These are phyloP conservation scores for Chlamydomonas sp. DNA, from an alignment of 139 green algal species.

Conservation along the genomic window DNA sequence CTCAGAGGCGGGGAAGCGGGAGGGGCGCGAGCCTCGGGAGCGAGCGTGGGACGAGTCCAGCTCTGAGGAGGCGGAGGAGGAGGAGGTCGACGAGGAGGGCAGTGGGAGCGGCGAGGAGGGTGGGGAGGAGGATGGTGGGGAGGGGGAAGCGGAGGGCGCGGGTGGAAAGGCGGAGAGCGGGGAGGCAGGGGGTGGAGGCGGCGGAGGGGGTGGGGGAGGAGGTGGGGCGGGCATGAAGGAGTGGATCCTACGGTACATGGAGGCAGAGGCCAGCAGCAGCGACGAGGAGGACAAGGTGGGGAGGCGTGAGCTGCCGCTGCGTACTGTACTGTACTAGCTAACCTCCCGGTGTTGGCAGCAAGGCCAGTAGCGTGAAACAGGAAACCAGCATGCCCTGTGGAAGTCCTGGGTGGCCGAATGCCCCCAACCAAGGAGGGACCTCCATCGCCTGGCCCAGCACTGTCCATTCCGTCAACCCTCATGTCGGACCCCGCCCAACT, in stretches of 20 bases:
- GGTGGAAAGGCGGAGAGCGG: constrained; percentile 21
- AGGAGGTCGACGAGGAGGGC: background rate
- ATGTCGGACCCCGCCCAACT: too few species aligned
- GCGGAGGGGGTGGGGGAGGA: background rate
- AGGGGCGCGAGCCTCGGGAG: too few species aligned
- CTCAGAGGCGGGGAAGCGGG: background rate
- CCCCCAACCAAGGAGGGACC: background rate
- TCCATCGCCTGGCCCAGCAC: background rate
- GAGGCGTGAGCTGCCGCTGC: background rate
- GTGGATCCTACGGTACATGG: constrained; percentile 81
- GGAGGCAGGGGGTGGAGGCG: background rate
- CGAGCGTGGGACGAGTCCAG: too few species aligned
- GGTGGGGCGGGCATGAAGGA: constrained; percentile 50
- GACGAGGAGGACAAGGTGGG: constrained; percentile 39
- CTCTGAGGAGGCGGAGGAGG: background rate
- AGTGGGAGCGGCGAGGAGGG: background rate
- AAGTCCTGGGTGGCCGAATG: background rate
- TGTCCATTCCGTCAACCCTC: too few species aligned
- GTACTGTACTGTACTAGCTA: too few species aligned
- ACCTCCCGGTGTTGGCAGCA: too few species aligned
- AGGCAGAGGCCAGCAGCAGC: constrained; percentile 38
- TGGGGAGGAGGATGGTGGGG: background rate
- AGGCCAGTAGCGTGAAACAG: too few species aligned
- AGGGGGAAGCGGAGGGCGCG: background rate
- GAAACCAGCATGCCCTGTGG: background rate